Percentiles rank a stretch among this genome's conserved stretches.
These are phyloP conservation scores for Camptophora hylomeconis DNA, from an alignment of 2,329 filamentous ascomycete species.

Conservation along the genomic window DNA sequence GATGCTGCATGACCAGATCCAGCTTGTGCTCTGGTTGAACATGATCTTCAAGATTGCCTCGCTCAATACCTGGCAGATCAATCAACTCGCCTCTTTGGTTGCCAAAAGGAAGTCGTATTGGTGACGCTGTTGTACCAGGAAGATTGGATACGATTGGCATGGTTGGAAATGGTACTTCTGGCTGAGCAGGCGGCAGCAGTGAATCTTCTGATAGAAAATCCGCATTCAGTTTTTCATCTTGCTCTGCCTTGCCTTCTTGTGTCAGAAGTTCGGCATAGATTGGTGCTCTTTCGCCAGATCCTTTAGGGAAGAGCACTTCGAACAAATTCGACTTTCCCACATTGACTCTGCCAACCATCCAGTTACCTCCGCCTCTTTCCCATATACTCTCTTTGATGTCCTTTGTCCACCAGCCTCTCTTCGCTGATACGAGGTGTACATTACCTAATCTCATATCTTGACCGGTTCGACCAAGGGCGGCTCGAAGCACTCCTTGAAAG, in stretches of 20 bases:
- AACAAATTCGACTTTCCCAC: conserved; percentile 94
- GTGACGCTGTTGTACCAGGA: conserved; percentile 87
- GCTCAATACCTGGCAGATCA: conserved; percentile 74
- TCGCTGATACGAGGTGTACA: conserved; percentile 72
- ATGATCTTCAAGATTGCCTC: conserved; percentile 58
- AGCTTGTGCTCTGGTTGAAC: conserved; percentile 53
- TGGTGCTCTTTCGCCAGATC: conserved; percentile 37
- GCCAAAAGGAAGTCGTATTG: conserved; percentile 85
- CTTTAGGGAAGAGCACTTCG: conserved; percentile 73
- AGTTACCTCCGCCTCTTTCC: conserved; percentile 69
- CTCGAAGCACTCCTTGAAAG: conserved; percentile 61
- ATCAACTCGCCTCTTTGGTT: conserved; percentile 73
- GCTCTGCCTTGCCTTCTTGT: conserved; percentile 17
- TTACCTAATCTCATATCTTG: conserved; percentile 73
- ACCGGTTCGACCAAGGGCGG: conserved; percentile 56
- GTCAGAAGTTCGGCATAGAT: conserved; percentile 21
- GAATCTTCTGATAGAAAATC: conserved; percentile 22
- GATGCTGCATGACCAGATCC: conserved; percentile 64
- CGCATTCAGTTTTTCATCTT: conserved; percentile 7
- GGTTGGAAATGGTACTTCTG: conserved; percentile 61
- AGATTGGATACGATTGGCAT: conserved; percentile 80
- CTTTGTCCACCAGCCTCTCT: conserved; percentile 81
- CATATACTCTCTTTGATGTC: conserved; percentile 77
- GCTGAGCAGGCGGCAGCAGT: conserved; percentile 64
- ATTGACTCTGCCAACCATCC: conserved; percentile 97